Base-by-base conservation (phyloP, 208 protist genomes). In the Zelonia costaricensis region DNA sequence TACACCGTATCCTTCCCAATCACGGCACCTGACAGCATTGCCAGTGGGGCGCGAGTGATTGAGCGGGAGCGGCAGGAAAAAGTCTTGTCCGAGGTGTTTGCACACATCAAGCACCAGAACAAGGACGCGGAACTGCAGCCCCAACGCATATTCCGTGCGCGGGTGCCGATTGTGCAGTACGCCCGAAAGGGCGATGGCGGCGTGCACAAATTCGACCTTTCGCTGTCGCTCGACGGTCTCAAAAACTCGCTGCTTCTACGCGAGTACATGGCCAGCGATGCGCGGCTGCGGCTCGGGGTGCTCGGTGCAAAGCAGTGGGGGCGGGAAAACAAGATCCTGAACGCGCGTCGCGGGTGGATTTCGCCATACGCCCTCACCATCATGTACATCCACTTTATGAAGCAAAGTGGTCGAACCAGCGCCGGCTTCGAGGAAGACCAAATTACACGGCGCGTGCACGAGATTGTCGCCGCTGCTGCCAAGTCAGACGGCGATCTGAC, bases 331-430 rank as follows among this genome's bases (percentile, higher is more conserved):
- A 66, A 74, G 42, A 90, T 94, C 43, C 23, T 94, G 16, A 83
- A 91, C 45, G 77, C 85, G 15, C 67, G 85, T n/a, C 22, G 66
- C 23, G 88, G 88, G 0, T 94, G 83, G 85, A 85, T 94, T 55
- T 94, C 88, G 7, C 76, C 88, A 16, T 94, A 94, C 58, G 85
- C 88, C 0, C 63, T 94, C 12, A 83, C 83, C 44, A 86, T 94
- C 16, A 79, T 92, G 76, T 90, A 91, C 54, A 86, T 94, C 49
- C 80, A 85, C 57, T 94, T 75, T 45, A 84, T 85, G 78, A 65
- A 69, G 33, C 30, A 54, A 20, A 82, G 78, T 10, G 66, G 62
- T 18, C 56, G 76, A 27, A 76, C 74, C 9, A 30, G 16, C 10
- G 22, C 56, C 33, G 25, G 52, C 2, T 60, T 84, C 13, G 60